Base-by-base conservation (phyloP, 192 early-diverging fungal genomes). In the Radiomyces spectabilis region DNA sequence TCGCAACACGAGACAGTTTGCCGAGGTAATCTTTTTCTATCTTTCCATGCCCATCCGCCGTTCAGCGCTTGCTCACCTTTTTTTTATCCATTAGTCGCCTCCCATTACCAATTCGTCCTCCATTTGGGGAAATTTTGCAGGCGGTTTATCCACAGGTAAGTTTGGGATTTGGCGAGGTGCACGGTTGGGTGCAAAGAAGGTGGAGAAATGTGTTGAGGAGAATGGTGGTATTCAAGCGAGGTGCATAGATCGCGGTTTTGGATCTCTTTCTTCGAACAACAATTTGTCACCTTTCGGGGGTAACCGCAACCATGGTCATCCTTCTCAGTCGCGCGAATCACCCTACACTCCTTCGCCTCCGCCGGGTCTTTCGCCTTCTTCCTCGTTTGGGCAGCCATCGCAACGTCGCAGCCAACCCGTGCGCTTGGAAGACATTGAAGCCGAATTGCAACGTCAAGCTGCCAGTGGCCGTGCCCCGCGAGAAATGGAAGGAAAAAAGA, bases 371-470 rank as follows among this genome's bases (percentile, higher is more conserved):
- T n/a, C n/a, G n/a, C n/a, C n/a, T n/a, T n/a, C n/a, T n/a, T n/a
- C n/a, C n/a, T n/a, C n/a, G n/a, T n/a, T n/a, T n/a, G n/a, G n/a
- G n/a, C n/a, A n/a, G n/a, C n/a, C 45, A n/a, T 30, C 19, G n/a
- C 59, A 41, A 9, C 41, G 16, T 6, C 42, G 32, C 22, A 6
- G 29, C 26, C 54, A 43, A 4, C 54, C 54, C 21, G 54, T 55
- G 24, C 27, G 63, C n/a, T 59, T 80, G 34, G 77, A 76, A 45
- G 74, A 80, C 34, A 76, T 80, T 41, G 77, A 80, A 56, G 77
- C 74, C 16, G 72, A 80, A 46, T 51, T 80, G 9, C 57, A 66
- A 24, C 71, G 69, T 37, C 68, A 71, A 38, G 66, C 63, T 0
- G 52, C 54, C 13, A 8, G 8, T n/a, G 38, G 40, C 24, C 8